Percentiles rank a stretch among this genome's conserved stretches.
Conservation (phyloP, 1,139 yeast species). For the Taphrina betulina region DNA sequence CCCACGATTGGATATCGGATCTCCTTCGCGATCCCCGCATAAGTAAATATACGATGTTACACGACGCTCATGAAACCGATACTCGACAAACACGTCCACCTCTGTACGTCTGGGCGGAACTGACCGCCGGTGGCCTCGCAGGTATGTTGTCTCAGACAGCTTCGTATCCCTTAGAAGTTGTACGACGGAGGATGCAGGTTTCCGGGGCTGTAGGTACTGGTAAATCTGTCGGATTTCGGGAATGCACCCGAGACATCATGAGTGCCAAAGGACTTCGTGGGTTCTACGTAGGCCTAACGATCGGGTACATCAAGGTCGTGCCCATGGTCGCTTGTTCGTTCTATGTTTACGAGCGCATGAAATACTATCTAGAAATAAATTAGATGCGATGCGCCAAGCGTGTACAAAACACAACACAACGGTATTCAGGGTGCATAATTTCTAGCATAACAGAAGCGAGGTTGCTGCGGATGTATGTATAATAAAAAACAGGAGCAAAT, state of each 20-base stretch:
- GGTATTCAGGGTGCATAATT: no score
- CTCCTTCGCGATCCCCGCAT: constrained; percentile 58
- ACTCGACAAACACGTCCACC: constrained; percentile 52
- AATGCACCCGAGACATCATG: constrained; percentile 47
- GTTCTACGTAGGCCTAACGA: constrained; percentile 87
- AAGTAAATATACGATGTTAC: constrained; percentile 10
- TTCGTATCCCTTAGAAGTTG: constrained; percentile 93
- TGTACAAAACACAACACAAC: no score
- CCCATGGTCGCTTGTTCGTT: constrained; percentile 98
- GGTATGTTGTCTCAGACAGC: constrained; percentile 96
- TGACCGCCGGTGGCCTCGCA: constrained; percentile 89
- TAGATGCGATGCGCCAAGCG: not conserved
- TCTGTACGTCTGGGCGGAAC: constrained; percentile 84
- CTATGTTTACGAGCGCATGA: constrained; percentile 86
- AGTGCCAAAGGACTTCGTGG: constrained; percentile 64
- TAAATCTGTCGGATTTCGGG: constrained; percentile 55
- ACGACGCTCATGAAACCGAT: constrained; percentile 15
- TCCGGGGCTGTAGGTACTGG: constrained; percentile 75
- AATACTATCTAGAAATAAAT: constrained; percentile 60
- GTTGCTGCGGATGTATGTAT: no score
- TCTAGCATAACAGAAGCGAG: no score
- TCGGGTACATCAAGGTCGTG: constrained; percentile 89
- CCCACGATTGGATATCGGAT: constrained; percentile 90
- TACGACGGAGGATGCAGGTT: constrained; percentile 93
- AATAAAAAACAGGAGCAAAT: no score